Base-by-base conservation (phyloP, 352 stramenopile species). In the Globisporangium recalcitrans region DNA sequence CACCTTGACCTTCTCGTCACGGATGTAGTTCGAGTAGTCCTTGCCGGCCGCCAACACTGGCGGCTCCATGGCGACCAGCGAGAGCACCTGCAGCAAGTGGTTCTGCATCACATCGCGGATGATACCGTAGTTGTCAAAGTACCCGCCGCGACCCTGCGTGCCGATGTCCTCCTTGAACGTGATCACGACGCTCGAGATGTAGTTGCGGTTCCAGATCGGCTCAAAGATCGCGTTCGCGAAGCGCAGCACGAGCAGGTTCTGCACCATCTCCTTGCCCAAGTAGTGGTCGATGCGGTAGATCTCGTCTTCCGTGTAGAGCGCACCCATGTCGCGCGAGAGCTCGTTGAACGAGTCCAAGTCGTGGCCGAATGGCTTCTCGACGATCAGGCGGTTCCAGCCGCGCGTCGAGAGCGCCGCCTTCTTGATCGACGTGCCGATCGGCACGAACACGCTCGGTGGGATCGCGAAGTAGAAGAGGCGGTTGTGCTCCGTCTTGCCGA, bases 21-120 rank as follows among this genome's bases (percentile, higher is more conserved):
- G 93, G 55, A 99, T 97, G 69, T 89, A 95, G 75, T 95, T 91
- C 9, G 84, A 83, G 65, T 92, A 90, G 62, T 97, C 90, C 40
- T 95, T 87, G 29, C 92, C 90, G 63, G 75, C 87, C 58, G 82
- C 68, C 80, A 85, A 65, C 56, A 93, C 67, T 64, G 96, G 96
- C 38, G 89, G 85, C 65, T 98, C 97, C 96, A 99, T 99, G 24
- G 94, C 91, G 21, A 99, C 73, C 6, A 99, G 75, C 21, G 93
- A 97, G 36, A 99, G 85, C 48, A 99, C 96, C 69, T 99, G 97
- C 49, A 99, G 81, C 59, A 99, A 77, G 74, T 99, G 97, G 81
- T 99, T 99, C 72, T 98, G 95, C 84, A 98, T 98, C 53, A 99
- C 95, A 71, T 99, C 98, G 55, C 98, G 90, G 67, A 99, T 99